Base-by-base conservation (phyloP, 768 basidiomycete species). In the Phlegmacium glaucopus region DNA sequence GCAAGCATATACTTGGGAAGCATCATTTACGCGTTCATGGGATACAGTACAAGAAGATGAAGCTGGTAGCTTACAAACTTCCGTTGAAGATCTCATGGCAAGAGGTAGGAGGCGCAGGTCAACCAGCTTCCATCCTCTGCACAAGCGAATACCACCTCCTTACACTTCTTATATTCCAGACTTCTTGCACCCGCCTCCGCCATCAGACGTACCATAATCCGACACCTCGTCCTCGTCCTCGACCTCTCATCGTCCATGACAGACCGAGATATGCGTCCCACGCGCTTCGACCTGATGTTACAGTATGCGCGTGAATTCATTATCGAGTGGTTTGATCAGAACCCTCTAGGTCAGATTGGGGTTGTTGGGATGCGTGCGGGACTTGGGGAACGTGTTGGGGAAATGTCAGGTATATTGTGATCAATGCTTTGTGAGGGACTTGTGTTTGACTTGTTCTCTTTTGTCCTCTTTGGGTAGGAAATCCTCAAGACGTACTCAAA, bases 321-420 rank as follows among this genome's bases (percentile, higher is more conserved):
- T 25, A 72, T 79, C 6, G 96, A 99, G 64, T 99, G 95, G 94
- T 99, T 98, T 65, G 96, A 99, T 68, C 96, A 98, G 70, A 99
- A 99, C 60, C 96, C 96, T 1, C 75, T 99, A 10, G 94, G 95
- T 16, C 96, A 98, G 67, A 90, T 99, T 53, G 95, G 94, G 1
- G 72, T 98, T 26, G 91, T 98, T 13, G 92, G 90, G 5, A 92
- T 98, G 81, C 75, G 94, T 17, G 82, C 90, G 28, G 92, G 96
- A 0, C 65, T 97, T 17, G 94, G 93, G 0, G 96, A 98, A 65
- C 80, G 90, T 3, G 71, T 98, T 35, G 82, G 90, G 2, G 89
- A 93, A 50, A 90, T 99, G 85, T 90, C 94, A 56, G 95, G 94
- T 92, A 60, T 40, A 80, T 56, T 27, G 22, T 10, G 39, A 39